Conservation (phyloP, 2,329 filamentous ascomycete species). For the Fusarium praegraminearum region DNA sequence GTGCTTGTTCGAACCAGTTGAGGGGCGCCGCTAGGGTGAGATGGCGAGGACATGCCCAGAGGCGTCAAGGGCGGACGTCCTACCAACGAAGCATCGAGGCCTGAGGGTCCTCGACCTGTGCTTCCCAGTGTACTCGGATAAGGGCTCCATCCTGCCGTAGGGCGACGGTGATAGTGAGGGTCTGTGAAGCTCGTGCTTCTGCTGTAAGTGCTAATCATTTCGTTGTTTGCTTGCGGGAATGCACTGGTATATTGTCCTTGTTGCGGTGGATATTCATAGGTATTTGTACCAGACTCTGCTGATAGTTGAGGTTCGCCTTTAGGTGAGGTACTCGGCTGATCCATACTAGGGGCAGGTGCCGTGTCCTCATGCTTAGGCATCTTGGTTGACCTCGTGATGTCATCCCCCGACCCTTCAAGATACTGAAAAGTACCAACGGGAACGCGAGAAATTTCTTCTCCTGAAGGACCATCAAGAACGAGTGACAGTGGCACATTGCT, state of each 20-base stretch:
- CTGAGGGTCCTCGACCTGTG: slow-evolving; percentile 58
- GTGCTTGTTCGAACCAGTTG: slow-evolving; percentile 69
- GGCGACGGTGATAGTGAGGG: slow-evolving; percentile 59
- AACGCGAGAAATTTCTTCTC: slow-evolving; percentile 65
- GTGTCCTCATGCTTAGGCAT: slow-evolving; percentile 53
- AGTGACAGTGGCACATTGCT: slow-evolving; percentile 68
- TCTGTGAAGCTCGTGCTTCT: slow-evolving; percentile 65
- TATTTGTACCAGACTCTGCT: slow-evolving; percentile 58
- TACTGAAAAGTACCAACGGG: slow-evolving; percentile 62
- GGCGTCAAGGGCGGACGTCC: slow-evolving; percentile 61
- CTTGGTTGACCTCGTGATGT: slow-evolving; percentile 56
- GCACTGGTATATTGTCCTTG: slow-evolving; percentile 55
- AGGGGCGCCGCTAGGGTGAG: slow-evolving; percentile 53
- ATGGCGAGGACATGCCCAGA: slow-evolving; percentile 61
- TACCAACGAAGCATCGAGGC: slow-evolving; percentile 59
- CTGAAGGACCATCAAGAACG: slow-evolving; percentile 63
- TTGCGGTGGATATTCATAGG: slow-evolving; percentile 60
- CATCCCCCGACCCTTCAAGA: slow-evolving; percentile 63
- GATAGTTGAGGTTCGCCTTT: slow-evolving; percentile 56
- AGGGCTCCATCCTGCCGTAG: slow-evolving; percentile 55
- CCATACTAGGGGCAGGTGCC: slow-evolving; percentile 53
- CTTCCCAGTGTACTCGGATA: slow-evolving; percentile 58
- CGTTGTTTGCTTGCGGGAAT: slow-evolving; percentile 59
- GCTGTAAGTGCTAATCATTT: slow-evolving; percentile 66
- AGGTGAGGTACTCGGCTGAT: slow-evolving; percentile 58